Percentiles rank a stretch among this genome's conserved stretches.
Conservation (phyloP, 768 basidiomycete species). For the Trametes villosa region DNA sequence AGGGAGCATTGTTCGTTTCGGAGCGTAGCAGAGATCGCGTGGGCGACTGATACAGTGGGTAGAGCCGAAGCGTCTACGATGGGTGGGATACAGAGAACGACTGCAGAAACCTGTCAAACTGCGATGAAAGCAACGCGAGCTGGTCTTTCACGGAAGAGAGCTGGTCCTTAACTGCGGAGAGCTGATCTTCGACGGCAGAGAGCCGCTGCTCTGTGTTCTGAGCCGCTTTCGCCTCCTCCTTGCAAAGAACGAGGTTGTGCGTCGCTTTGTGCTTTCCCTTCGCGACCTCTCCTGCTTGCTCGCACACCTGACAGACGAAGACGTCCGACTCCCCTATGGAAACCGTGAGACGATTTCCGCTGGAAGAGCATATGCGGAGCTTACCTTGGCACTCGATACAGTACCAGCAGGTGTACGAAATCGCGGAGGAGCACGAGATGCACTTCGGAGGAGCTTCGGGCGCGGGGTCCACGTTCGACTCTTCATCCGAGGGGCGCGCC, state of each 20-base stretch:
- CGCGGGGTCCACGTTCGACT: neutral
- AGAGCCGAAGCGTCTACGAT: too few species aligned
- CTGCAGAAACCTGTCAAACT: constrained; percentile 14
- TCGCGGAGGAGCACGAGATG: constrained; percentile 2
- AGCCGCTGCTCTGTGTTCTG: constrained; percentile 10
- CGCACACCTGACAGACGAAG: constrained; percentile 13
- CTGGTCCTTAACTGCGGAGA: too few species aligned
- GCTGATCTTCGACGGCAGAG: constrained; percentile 7
- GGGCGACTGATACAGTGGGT: too few species aligned
- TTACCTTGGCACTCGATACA: constrained; percentile 15
- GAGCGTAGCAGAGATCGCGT: too few species aligned
- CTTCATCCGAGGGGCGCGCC: neutral
- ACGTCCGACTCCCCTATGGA: constrained; percentile 4
- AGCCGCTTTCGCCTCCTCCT: neutral
- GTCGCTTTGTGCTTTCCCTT: neutral
- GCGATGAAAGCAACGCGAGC: constrained; percentile 4
- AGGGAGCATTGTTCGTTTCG: too few species aligned
- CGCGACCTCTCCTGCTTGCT: constrained; percentile 4
- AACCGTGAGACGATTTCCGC: neutral
- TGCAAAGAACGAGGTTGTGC: constrained; percentile 18
- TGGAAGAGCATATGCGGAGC: neutral
- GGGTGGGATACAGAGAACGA: constrained; percentile 2
- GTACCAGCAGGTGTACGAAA: constrained; percentile 14
- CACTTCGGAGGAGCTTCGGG: constrained; percentile 1
- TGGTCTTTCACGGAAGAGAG: too few species aligned